Evolutionary conservation across 2,329 filamentous ascomycete genomes (phyloP), one percentile per base, ranked within the genome.

Genomic region (Cladosporium oxysporum): DNA sequence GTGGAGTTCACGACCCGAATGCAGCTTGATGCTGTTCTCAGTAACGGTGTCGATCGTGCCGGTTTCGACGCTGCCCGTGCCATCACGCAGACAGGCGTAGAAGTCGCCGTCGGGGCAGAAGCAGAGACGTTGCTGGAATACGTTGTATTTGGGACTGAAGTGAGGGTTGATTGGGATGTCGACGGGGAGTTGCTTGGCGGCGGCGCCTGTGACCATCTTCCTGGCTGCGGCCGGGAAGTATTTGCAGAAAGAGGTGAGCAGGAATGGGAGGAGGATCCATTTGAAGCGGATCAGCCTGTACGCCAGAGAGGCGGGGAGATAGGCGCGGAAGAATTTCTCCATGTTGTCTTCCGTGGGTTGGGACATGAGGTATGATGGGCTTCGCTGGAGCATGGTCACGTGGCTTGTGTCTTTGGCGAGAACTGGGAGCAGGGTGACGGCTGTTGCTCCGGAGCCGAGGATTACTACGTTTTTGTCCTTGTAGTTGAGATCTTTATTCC

Each of bases 351-450:
- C 70, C 4, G 59, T 58, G 2, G 75, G 74, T 26, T 70, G 65
- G 23, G 74, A 70, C 47, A 76, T 66, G 58, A 76, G 66, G 72
- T 91, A 93, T 0, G 84, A 85, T 0, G 92, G 92, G 55, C 88
- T 92, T 65, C 92, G 87, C 78, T 96, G 92, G 2, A 96, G 83
- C 86, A 94, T 92, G 1, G 91, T 94, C 31, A 93, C 87, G 16
- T 85, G 84, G 5, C 78, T 79, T 5, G 90, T 91, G 47, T 84
- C 85, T 52, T 90, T 79, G 0, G 88, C 86, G 55, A 96, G 78
- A 57, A 83, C 85, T 0, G 92, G 92, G 3, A 96, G 76, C 0
- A 96, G 82, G 0, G 92, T 95, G 58, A 94, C 79, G 7, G 91
- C 90, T 0, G 92, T 96, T 2, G 92, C 92, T 8, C 92, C 92